These are phyloP conservation scores for Fusarium temperatum DNA, from an alignment of 2,329 filamentous ascomycete species.

Conservation along the genomic window DNA sequence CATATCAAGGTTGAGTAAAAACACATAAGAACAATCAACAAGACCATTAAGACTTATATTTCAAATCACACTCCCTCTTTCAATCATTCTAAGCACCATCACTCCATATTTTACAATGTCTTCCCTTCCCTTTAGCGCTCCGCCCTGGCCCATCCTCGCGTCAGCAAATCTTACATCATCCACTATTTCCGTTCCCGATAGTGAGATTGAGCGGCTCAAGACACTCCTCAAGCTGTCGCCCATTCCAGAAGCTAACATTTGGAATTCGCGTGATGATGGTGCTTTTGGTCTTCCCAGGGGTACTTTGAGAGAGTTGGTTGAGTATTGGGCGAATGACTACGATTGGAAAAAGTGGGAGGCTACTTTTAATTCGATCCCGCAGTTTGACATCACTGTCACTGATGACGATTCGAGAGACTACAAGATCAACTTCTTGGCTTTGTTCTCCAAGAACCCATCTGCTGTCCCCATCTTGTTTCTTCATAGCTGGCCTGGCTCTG, in stretches of 20 bases:
- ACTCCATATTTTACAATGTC: not conserved
- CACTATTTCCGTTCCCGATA: not conserved
- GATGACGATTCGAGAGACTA: conserved; percentile 13
- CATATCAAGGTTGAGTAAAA: fast-evolving
- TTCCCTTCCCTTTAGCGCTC: not conserved
- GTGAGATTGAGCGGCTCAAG: conserved; percentile 3
- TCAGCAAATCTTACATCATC: conserved; percentile 19
- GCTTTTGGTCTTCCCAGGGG: not conserved
- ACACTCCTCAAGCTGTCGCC: conserved; percentile 5
- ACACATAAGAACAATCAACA: not conserved
- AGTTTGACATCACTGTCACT: conserved; percentile 15
- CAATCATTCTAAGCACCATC: not conserved
- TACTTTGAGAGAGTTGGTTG: not conserved
- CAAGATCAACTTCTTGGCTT: conserved; percentile 15
- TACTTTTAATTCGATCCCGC: conserved; percentile 19
- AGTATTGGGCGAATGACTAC: not conserved
- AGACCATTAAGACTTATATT: not conserved
- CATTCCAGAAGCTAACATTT: not conserved
- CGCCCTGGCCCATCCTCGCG: not conserved
- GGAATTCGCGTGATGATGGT: not conserved
- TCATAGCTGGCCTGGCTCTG: conserved; percentile 30
- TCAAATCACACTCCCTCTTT: not conserved
- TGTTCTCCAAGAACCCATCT: conserved; percentile 4
- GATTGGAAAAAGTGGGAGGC: conserved; percentile 30
- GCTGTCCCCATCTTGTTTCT: conserved; percentile 12